Evolutionary conservation across 2,329 filamentous ascomycete species (phyloP).

Genomic region (Fusarium udum): DNA sequence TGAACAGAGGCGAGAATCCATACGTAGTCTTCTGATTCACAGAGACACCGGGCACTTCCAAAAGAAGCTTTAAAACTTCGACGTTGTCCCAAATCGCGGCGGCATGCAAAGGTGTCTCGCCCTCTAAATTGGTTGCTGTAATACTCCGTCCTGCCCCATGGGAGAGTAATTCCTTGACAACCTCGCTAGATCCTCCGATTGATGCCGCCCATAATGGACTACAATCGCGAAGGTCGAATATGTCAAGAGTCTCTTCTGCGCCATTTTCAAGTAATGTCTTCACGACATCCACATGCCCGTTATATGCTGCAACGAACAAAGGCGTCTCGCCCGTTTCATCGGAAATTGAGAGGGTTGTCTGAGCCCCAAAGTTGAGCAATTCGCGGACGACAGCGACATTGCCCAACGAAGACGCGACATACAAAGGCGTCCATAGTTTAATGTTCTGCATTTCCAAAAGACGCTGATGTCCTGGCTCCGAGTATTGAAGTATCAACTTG

Average conservation of each 20-base stretch:
- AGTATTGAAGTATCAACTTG: background rate
- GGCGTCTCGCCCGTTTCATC: accelerated
- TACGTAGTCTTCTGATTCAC: accelerated
- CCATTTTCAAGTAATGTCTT: background rate
- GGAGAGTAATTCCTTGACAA: background rate
- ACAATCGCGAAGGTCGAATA: accelerated
- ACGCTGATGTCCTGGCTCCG: accelerated
- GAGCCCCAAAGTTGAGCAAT: background rate
- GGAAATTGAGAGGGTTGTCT: accelerated
- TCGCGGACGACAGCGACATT: background rate
- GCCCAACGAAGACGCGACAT: background rate
- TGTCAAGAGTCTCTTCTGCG: accelerated
- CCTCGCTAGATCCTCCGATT: accelerated
- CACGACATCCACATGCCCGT: accelerated
- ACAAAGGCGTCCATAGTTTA: accelerated
- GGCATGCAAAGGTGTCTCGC: accelerated
- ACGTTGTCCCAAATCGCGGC: accelerated
- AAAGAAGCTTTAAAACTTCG: accelerated
- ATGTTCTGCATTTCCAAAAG: accelerated
- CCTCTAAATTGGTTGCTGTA: accelerated
- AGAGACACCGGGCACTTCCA: accelerated
- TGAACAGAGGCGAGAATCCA: background rate
- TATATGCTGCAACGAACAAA: accelerated
- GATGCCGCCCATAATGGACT: background rate
- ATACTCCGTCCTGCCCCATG: accelerated